Base-by-base conservation (phyloP, 805 yeast species). In the Yarrowia porcina region DNA sequence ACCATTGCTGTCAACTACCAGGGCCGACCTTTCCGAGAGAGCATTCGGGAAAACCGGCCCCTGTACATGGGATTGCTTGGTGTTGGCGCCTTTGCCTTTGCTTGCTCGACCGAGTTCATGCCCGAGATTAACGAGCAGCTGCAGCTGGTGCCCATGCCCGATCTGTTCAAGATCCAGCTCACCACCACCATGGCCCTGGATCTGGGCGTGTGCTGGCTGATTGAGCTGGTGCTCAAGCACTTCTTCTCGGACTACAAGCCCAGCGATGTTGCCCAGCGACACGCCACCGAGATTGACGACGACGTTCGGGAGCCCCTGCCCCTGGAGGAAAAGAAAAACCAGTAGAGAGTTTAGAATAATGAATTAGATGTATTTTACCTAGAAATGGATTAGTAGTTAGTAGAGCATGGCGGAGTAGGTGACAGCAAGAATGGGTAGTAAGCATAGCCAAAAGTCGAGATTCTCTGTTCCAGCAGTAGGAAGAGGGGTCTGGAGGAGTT, bases 1-100 rank as follows among this genome's bases (percentile, higher is more conserved):
- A 94, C 99, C 0, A 94, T 92, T 79, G 97, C 97, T 20, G 97
- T 94, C 64, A 94, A 94, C 77, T 94, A 94, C 76, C 96, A 90
- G 78, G 99, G 99, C 63, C 86, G 88, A 69, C 99, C 99, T 63
- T 94, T 94, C 79, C 87, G 96, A 74, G 97, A 94, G 77, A 84
- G 90, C 64, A 88, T 94, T 69, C 80, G 79, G 61, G 96, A 88
- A 74, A 94, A 94, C 77, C 89, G 87, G 76, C 98, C 97, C 67
- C 94, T 94, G 98, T 93, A 88, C 77, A 93, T 90, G 69, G 99
- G 99, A 23, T 81, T 94, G 64, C 73, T 93, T 36, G 97, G 97
- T 68, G 97, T 93, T 67, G 88, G 96, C 23, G 90, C 83, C 41
- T 81, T 94, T 70, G 96, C 97, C 1, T 75, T 94, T 64, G 82